These are phyloP conservation scores for Fusarium staphyleae DNA, from an alignment of 2,329 filamentous ascomycete species.

Conservation along the genomic window DNA sequence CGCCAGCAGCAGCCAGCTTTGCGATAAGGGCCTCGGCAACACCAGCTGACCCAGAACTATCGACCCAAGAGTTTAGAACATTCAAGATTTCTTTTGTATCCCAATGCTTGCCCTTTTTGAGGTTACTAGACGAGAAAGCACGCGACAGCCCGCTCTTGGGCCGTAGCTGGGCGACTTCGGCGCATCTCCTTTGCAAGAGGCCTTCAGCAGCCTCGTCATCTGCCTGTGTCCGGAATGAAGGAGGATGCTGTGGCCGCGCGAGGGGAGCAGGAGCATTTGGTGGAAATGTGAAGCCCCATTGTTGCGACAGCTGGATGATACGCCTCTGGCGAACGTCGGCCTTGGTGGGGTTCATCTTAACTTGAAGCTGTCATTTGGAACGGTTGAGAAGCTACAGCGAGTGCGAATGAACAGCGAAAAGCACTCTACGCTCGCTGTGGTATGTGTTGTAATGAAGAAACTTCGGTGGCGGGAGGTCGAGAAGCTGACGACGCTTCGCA, in stretches of 20 bases:
- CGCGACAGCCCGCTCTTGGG: conserved; percentile 51
- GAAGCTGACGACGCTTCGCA: conserved; percentile 4
- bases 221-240: conserved; percentile 54
- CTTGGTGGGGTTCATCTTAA: conserved; percentile 43
- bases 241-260: conserved; percentile 51
- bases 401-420: neutral
- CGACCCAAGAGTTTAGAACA: conserved; percentile 58
- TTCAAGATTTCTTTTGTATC: conserved; percentile 62
- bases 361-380: conserved; percentile 23
- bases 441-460: neutral
- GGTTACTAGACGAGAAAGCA: conserved; percentile 48
- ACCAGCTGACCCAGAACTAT: conserved; percentile 57
- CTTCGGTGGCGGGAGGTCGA: conserved; percentile 3
- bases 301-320: conserved; percentile 57
- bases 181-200: conserved; percentile 56
- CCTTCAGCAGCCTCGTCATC: conserved; percentile 63
- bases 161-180: conserved; percentile 46
- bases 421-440: too few relatives aligned
- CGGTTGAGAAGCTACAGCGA: neutral
- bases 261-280: conserved; percentile 51
- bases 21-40: conserved; percentile 63
- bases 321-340: conserved; percentile 53
- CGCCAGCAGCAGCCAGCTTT: conserved; percentile 57
- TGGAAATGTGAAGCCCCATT: conserved; percentile 56
- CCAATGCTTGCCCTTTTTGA: conserved; percentile 59